Evolutionary conservation across 2,329 filamentous ascomycete species (phyloP).

Genomic region (Corinectria fuckeliana): DNA sequence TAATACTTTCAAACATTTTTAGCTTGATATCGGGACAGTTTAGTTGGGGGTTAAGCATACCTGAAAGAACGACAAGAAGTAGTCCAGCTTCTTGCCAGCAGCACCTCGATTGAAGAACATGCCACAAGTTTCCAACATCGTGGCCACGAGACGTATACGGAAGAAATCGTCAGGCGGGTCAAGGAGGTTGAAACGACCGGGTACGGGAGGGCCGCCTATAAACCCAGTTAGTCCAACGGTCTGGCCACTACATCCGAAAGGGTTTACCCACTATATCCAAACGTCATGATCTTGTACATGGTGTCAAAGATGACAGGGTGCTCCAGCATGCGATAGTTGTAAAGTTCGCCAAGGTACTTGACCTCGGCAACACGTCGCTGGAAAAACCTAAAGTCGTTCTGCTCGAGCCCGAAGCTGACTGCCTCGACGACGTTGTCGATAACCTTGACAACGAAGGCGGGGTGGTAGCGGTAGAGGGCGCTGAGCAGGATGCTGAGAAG

Average conservation of each 20-base stretch:
- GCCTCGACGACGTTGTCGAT: slow-evolving; percentile 92
- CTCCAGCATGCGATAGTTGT: slow-evolving; percentile 97
- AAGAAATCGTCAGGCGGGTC: slow-evolving; percentile 96
- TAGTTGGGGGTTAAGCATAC: slow-evolving; percentile 44
- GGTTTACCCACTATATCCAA: slow-evolving; percentile 72
- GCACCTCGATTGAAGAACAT: slow-evolving; percentile 94
- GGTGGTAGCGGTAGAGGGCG: slow-evolving; percentile 89
- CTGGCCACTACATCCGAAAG: not conserved
- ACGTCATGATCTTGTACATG: slow-evolving; percentile 92
- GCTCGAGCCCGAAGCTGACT: slow-evolving; percentile 85
- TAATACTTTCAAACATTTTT: slow-evolving; percentile 72
- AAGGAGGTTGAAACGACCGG: slow-evolving; percentile 76
- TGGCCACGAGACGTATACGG: slow-evolving; percentile 88
- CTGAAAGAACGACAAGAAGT: slow-evolving; percentile 95
- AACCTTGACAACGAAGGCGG: slow-evolving; percentile 86
- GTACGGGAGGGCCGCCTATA: slow-evolving; percentile 77
- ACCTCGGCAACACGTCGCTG: slow-evolving; percentile 94
- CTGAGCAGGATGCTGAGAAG: slow-evolving; percentile 88
- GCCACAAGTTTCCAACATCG: slow-evolving; percentile 91
- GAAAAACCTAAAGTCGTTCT: slow-evolving; percentile 97
- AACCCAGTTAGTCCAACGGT: slow-evolving; percentile 20
- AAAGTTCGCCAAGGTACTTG: slow-evolving; percentile 94
- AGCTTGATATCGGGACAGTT: not conserved
- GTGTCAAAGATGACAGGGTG: slow-evolving; percentile 95
- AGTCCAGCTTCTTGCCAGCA: slow-evolving; percentile 96